Evolutionary conservation across 2,329 filamentous ascomycete species (phyloP), one percentile per base, ranked within the genome.

Genomic region (Colletotrichum nymphaeae): DNA sequence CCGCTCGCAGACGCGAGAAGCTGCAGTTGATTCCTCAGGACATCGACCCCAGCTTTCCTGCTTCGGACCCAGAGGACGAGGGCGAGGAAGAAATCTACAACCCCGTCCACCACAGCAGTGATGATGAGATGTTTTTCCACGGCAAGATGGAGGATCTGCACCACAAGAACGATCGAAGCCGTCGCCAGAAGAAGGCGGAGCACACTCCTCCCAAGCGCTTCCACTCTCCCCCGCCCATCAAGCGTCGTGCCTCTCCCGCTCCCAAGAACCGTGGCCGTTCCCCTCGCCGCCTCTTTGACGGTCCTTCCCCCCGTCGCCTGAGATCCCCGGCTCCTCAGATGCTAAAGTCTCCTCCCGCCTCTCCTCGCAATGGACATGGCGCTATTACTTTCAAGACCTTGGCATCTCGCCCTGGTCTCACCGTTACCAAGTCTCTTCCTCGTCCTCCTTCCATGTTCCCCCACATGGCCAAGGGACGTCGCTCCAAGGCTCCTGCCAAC

Each of bases 21-120:
- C 93, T 95, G 74, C 92, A 93, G 75, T 81, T 91, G 35, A 94
- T 96, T 35, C 96, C 97, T n/a, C 97, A 98, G 80, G 97, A 98
- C 78, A 97, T 98, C 73, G 97, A 99, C 79, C 97, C 97, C 1
- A 98, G 95, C 79, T 99, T 99, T 81, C 97, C 97, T 0, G 95
- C 95, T 0, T 98, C 95, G 0, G 97, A 98, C 77, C 94, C 93
- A 0, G 97, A 99, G 77, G 92, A 95, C 76, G 93, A 96, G 32
- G 94, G 94, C 59, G 93, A 95, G 49, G 91, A 94, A 53, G 92
- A 94, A 67, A 89, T 82, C 81, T 92, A 80, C 84, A 91, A 82
- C 82, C 85, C 82, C 78, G 86, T 79, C 72, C 90, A 81, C 78
- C 86, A 91, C 66, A 91, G 92, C 24, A 94, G 92, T 77, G 93